phyloP scores from a whole-genome alignment of 1,284 basidiomycete genomes.

The Entoloma clypeatum region DNA sequence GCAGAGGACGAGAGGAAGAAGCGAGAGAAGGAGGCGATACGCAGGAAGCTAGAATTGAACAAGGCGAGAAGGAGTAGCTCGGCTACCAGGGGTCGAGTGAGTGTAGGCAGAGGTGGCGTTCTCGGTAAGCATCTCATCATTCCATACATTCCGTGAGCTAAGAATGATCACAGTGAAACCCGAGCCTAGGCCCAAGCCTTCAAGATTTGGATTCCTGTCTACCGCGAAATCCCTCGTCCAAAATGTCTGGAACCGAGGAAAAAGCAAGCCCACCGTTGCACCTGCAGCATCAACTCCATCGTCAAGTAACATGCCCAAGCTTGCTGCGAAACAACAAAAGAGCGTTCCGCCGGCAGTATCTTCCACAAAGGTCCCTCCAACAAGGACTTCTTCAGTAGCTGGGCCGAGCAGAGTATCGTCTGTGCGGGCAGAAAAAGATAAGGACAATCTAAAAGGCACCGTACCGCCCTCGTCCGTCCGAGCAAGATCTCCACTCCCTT shows the following conservation, averaged over 20 bases:
- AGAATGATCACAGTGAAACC: slow-evolving; percentile 29
- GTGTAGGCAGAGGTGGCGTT: slow-evolving; percentile 39
- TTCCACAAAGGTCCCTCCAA: slow-evolving; percentile 11
- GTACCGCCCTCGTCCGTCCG: slow-evolving; percentile 21
- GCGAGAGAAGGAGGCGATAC: slow-evolving; percentile 56
- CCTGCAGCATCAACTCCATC: slow-evolving; percentile 18
- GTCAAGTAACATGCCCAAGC: slow-evolving; percentile 24
- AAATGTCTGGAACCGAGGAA: slow-evolving; percentile 53
- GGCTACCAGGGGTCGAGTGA: slow-evolving; percentile 36
- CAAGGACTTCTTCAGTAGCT: slow-evolving; percentile 21
- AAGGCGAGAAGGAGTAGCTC: slow-evolving; percentile 61
- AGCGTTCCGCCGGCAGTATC: slow-evolving; percentile 7
- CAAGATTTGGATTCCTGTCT: slow-evolving; percentile 53
- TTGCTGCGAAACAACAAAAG: slow-evolving; percentile 14
- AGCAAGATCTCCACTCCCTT: slow-evolving; percentile 31
- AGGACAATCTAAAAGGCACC: slow-evolving; percentile 14
- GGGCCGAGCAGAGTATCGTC: slow-evolving; percentile 20
- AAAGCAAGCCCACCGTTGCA: slow-evolving; percentile 23
- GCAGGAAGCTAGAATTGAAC: slow-evolving; percentile 57
- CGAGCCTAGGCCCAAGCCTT: slow-evolving; percentile 38
- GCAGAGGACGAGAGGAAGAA: slow-evolving; percentile 39
- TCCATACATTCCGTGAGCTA: slow-evolving; percentile 9
- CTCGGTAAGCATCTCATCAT: slow-evolving; percentile 31
- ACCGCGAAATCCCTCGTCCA: slow-evolving; percentile 55
- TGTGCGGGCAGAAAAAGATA: slow-evolving; percentile 16